Evolutionary conservation across 495 filamentous ascomycete species (phyloP).

Genomic region (Rusavskia elegans): DNA sequence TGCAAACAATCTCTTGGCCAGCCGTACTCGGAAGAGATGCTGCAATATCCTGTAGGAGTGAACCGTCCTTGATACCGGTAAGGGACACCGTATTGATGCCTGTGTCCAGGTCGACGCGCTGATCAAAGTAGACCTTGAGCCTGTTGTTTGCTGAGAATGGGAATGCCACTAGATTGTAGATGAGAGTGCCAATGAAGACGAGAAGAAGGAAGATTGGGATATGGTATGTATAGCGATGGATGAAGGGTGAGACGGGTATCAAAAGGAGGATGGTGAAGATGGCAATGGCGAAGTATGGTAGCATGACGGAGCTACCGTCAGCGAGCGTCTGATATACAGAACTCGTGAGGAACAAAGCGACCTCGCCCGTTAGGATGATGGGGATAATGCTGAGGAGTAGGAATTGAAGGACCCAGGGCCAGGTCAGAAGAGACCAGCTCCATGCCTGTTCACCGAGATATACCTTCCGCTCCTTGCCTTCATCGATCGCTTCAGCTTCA

Average conservation of each 20-base stretch:
- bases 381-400: slow-evolving; percentile 62
- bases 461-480: slow-evolving; percentile 26
- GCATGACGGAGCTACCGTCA: slow-evolving; percentile 50
- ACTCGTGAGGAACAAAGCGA: slow-evolving; percentile 55
- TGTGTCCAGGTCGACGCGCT: slow-evolving; percentile 63
- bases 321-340: slow-evolving; percentile 65
- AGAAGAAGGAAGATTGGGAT: slow-evolving; percentile 61
- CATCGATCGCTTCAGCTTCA: slow-evolving; percentile 11
- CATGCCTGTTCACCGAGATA: slow-evolving; percentile 75
- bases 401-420: slow-evolving; percentile 79
- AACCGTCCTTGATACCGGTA: slow-evolving; percentile 39
- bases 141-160: slow-evolving; percentile 68
- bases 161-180: slow-evolving; percentile 80
- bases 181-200: slow-evolving; percentile 57
- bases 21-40: slow-evolving; percentile 52
- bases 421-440: slow-evolving; percentile 62
- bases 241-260: slow-evolving; percentile 65
- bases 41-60: slow-evolving; percentile 53
- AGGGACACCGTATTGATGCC: slow-evolving; percentile 53
- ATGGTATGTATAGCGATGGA: slow-evolving; percentile 74
- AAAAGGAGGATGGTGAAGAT: slow-evolving; percentile 54
- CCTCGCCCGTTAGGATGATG: slow-evolving; percentile 56
- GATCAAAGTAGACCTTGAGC: slow-evolving; percentile 76
- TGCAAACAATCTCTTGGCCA: slow-evolving; percentile 43
- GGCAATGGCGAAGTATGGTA: slow-evolving; percentile 56